Percentiles rank a stretch among this genome's conserved stretches.
phyloP scores from a whole-genome alignment of 805 yeast genomes.

The Limtongia smithiae region DNA sequence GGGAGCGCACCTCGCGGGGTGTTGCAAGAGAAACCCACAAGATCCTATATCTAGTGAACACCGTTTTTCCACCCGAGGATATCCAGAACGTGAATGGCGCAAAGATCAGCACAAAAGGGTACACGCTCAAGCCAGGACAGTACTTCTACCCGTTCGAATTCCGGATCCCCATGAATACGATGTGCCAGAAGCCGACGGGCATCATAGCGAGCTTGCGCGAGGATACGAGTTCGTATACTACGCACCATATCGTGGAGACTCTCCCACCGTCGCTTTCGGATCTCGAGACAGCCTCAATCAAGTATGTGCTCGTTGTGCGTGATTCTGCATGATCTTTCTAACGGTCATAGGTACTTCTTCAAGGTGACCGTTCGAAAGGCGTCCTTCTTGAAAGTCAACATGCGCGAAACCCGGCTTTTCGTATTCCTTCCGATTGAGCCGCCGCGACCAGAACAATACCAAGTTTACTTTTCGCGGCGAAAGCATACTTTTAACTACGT shows the following conservation, averaged over 20 bases:
- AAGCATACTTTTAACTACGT: conserved; percentile 24
- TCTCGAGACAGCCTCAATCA: conserved; percentile 16
- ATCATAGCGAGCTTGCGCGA: conserved; percentile 8
- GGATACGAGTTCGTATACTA: conserved; percentile 7
- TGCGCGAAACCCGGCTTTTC: conserved; percentile 50
- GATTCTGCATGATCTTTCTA: too few species aligned
- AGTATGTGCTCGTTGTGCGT: too few species aligned
- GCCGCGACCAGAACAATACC: conserved; percentile 23
- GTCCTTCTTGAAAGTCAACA: conserved; percentile 47
- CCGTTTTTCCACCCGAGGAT: conserved; percentile 40
- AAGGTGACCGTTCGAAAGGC: conserved; percentile 59
- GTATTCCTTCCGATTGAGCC: conserved; percentile 48
- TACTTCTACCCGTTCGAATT: conserved; percentile 39
- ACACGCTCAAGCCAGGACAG: conserved; percentile 38
- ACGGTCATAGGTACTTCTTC: conserved; percentile 48
- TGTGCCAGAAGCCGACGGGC: conserved; percentile 15
- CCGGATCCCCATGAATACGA: conserved; percentile 35
- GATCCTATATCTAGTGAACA: conserved; percentile 34
- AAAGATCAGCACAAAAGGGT: conserved; percentile 29
- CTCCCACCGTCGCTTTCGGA: conserved; percentile 39
- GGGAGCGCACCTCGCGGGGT: conserved; percentile 21
- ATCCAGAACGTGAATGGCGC: conserved; percentile 22
- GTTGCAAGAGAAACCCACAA: conserved; percentile 30
- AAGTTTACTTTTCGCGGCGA: conserved; percentile 46
- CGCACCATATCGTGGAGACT: conserved; percentile 26